Conservation (phyloP, 2,329 filamentous ascomycete species). For the Fusarium avenaceum region DNA sequence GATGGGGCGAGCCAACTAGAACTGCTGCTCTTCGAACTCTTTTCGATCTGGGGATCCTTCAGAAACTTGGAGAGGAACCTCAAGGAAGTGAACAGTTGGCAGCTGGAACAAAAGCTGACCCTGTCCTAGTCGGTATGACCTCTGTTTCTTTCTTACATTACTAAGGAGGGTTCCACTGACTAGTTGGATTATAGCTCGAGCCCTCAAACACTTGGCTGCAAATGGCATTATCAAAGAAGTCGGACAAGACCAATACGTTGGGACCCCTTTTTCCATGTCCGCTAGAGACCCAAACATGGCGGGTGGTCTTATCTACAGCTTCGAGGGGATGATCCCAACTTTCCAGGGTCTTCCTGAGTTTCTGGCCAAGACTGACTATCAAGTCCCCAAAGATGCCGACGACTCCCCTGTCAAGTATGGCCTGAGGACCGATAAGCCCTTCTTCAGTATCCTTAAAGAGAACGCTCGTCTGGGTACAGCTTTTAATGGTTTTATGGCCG, state of each 20-base stretch:
- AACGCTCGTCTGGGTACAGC: conserved; percentile 49
- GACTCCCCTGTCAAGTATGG: conserved; percentile 41
- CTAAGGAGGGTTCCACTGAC: neutral
- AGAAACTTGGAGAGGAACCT: conserved; percentile 29
- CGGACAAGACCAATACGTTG: conserved; percentile 11
- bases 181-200: conserved; percentile 1
- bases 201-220: conserved; percentile 22
- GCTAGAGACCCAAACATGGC: conserved; percentile 33
- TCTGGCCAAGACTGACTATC: conserved; percentile 52
- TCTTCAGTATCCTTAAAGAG: conserved; percentile 52
- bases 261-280: conserved; percentile 17
- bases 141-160: neutral
- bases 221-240: conserved; percentile 30
- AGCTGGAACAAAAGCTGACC: conserved; percentile 21
- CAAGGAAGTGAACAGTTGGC: conserved; percentile 19
- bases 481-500: conserved; percentile 55
- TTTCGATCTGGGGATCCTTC: conserved; percentile 34
- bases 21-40: conserved; percentile 35
- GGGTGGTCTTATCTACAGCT: conserved; percentile 35
- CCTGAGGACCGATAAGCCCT: conserved; percentile 44
- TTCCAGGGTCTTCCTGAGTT: conserved; percentile 52
- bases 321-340: conserved; percentile 34
- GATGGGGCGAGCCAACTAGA: conserved; percentile 34
- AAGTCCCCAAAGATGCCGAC: conserved; percentile 49
- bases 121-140: conserved; percentile 16